Conservation (phyloP, 495 filamentous ascomycete genomes). For the Cetradonia linearis region DNA sequence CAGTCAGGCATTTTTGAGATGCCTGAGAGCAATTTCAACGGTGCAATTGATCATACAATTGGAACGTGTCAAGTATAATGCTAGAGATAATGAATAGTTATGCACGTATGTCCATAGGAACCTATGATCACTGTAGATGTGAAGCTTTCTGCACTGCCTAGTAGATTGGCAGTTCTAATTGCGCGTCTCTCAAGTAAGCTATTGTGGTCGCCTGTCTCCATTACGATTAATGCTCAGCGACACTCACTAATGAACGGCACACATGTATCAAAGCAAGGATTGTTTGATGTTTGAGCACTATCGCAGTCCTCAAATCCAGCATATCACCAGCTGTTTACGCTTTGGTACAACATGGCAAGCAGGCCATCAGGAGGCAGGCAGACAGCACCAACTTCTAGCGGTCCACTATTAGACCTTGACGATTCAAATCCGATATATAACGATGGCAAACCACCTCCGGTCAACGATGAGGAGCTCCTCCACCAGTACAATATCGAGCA, state of each 20-base stretch:
- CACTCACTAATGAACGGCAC: not conserved
- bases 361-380: constrained; percentile 53
- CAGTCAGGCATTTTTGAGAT: not conserved
- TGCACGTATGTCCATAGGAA: not conserved
- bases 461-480: constrained; percentile 69
- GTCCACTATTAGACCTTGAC: constrained; percentile 70
- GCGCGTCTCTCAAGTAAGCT: not conserved
- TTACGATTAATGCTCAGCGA: not conserved
- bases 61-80: not conserved
- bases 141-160: not conserved
- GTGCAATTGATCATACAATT: not conserved
- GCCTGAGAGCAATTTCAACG: not conserved
- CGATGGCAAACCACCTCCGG: constrained; percentile 56
- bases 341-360: constrained; percentile 47
- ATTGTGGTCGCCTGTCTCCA: not conserved
- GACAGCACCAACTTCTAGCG: constrained; percentile 47
- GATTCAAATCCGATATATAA: constrained; percentile 60
- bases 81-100: no score
- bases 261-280: constrained; percentile 9
- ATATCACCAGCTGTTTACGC: constrained; percentile 1
- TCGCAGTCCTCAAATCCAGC: not conserved
- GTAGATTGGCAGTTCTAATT: not conserved
- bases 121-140: no score
- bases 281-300: constrained; percentile 12
- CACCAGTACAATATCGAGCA: constrained; percentile 58